A percentile compares a stretch with the other conserved stretches of the same genome.
These are phyloP conservation scores for Trichoderma simmonsii DNA, from an alignment of 2,329 filamentous ascomycete genomes.

Conservation along the genomic window DNA sequence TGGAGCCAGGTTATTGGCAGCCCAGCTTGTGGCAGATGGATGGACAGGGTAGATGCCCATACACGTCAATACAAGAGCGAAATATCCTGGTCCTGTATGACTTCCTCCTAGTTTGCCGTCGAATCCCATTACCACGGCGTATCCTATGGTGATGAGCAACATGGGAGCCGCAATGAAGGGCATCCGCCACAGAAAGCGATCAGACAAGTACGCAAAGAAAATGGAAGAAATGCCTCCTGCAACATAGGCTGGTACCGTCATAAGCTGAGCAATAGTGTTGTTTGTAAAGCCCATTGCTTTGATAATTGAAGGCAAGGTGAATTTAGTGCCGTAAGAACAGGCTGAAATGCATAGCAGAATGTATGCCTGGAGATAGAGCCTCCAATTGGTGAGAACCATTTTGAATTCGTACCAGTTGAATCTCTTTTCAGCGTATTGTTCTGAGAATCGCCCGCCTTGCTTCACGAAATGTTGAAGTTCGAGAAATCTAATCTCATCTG, in stretches of 20 bases:
- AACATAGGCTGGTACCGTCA: constrained; percentile 7
- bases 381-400: constrained; percentile 11
- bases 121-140: constrained; percentile 56
- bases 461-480: constrained; percentile 30
- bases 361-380: constrained; percentile 2
- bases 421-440: constrained; percentile 20
- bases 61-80: constrained; percentile 64
- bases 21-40: constrained; percentile 62
- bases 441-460: constrained; percentile 28
- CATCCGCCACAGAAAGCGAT: constrained; percentile 1
- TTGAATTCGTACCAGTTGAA: constrained; percentile 12
- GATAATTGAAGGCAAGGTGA: neutral
- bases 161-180: neutral
- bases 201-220: constrained; percentile 1
- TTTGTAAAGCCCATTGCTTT: constrained; percentile 8
- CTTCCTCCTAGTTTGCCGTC: constrained; percentile 39
- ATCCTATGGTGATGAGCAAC: constrained; percentile 54
- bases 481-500: constrained; percentile 35
- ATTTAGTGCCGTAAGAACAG: constrained; percentile 27
- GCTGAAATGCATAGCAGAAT: neutral
- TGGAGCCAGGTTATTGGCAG: constrained; percentile 62
- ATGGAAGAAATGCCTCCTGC: neutral
- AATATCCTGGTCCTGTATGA: constrained; percentile 57
- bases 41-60: constrained; percentile 70
- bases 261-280: constrained; percentile 22